Evolutionary conservation across 2,329 filamentous ascomycete genomes (phyloP), one percentile per base, ranked within the genome.

Genomic region (Pestalotiopsis fici): DNA sequence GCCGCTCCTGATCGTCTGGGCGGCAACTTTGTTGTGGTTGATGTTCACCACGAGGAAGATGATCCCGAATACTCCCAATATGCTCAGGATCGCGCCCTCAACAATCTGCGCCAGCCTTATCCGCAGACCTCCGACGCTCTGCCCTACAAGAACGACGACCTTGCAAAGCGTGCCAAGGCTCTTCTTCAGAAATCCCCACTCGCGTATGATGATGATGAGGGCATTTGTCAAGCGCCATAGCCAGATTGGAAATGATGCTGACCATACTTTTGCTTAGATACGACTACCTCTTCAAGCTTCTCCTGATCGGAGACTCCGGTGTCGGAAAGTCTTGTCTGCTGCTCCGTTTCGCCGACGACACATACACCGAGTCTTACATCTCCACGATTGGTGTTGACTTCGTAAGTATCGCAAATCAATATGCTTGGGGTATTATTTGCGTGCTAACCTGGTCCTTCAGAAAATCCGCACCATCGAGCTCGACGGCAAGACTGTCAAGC

Each of bases 391-490:
- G 96, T 82, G 96, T 99, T 74, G 96, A 99, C 83, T 99, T 99
- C 80, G 94, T 97, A 91, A 77, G 93, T 89, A 72, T 65, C 68
- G 59, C 25, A 13, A 57, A 4, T 23, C n/a, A 35, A 25, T 57
- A 13, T 35, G 13, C 21, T 21, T 65, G 55, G 23, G 23, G 25
- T 39, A 43, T 57, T 39, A 50, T n/a, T 31, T 66, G 27, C 27
- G 18, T 27, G 28, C 79, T 82, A 72, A 83, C 78, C 69, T 35
- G 64, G 54, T 65, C 9, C 43, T 50, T 61, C 76, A 98, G 95
- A 99, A 99, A 97, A 99, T 99, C 87, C 92, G 96, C 82, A 99
- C 96, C 72, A 98, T 98, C 85, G 96, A 99, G 84, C 92, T 98
- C 78, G 96, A 99, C 84, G 95, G 95, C 84, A 99, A 99, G 91